Conservation (phyloP, 2,329 filamentous ascomycete genomes). For the Colletotrichum salicis region DNA sequence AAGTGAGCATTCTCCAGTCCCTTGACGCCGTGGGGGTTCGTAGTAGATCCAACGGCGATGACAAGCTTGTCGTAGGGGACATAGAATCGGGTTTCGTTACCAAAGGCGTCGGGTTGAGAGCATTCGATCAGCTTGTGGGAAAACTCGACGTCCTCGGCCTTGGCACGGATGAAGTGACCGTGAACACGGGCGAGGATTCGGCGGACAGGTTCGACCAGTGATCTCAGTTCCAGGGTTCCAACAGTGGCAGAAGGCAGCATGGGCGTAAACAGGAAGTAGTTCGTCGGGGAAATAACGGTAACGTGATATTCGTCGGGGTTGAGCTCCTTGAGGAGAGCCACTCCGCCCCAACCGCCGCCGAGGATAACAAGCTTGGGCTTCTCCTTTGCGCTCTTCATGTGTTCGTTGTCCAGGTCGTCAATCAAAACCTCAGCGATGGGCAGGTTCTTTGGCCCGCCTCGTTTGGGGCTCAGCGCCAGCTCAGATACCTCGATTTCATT, state of each 20-base stretch:
- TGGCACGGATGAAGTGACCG: slow-evolving; percentile 90
- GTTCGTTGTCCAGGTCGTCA: slow-evolving; percentile 84
- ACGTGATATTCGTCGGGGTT: slow-evolving; percentile 94
- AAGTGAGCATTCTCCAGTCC: slow-evolving; percentile 94
- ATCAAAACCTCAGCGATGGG: slow-evolving; percentile 89
- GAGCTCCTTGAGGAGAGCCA: slow-evolving; percentile 89
- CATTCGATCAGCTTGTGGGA: slow-evolving; percentile 91
- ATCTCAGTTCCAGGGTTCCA: slow-evolving; percentile 90
- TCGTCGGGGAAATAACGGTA: slow-evolving; percentile 91
- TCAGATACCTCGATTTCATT: slow-evolving; percentile 86
- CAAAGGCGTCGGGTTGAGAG: slow-evolving; percentile 75
- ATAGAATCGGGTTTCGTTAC: slow-evolving; percentile 86
- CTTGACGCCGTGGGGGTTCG: slow-evolving; percentile 95
- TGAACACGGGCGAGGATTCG: slow-evolving; percentile 80
- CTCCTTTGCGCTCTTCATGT: slow-evolving; percentile 77
- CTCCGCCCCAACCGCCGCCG: slow-evolving; percentile 94
- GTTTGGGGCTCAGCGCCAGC: slow-evolving; percentile 81
- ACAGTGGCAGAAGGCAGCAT: slow-evolving; percentile 98
- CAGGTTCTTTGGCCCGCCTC: slow-evolving; percentile 92
- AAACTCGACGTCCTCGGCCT: slow-evolving; percentile 90
- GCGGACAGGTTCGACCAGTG: slow-evolving; percentile 91
- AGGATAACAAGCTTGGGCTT: slow-evolving; percentile 94
- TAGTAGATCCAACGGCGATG: slow-evolving; percentile 88
- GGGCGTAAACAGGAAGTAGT: slow-evolving; percentile 98
- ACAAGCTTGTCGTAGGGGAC: slow-evolving; percentile 97